Conservation (phyloP, 306 rosid species). For the Prunus persica region Prunus_persica_NCBIv2 NC_034010.1:9123001-9123500, state of each 20-base stretch:
- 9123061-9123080: not conserved
- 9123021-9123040: no score
- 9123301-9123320: not conserved
- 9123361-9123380: constrained; percentile 89
- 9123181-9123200: not conserved
- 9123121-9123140: not conserved
- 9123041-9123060: no score
- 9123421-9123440: constrained; percentile 83
- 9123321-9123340: not conserved
- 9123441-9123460: constrained; percentile 95
- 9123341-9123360: constrained; percentile 2
- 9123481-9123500: constrained; percentile 18
- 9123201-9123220: not conserved
- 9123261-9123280: not conserved
- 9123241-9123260: not conserved
- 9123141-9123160: not conserved
- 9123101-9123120: not conserved
- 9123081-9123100: not conserved
- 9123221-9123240: not conserved
- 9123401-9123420: constrained; percentile 91
- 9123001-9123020: no score
- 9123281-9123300: not conserved
- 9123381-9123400: constrained; percentile 79
- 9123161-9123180: no score
- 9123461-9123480: constrained; percentile 93